Base-by-base conservation (phyloP, 2,329 filamentous ascomycete species). In the Ophiostoma novo-ulmi region DNA sequence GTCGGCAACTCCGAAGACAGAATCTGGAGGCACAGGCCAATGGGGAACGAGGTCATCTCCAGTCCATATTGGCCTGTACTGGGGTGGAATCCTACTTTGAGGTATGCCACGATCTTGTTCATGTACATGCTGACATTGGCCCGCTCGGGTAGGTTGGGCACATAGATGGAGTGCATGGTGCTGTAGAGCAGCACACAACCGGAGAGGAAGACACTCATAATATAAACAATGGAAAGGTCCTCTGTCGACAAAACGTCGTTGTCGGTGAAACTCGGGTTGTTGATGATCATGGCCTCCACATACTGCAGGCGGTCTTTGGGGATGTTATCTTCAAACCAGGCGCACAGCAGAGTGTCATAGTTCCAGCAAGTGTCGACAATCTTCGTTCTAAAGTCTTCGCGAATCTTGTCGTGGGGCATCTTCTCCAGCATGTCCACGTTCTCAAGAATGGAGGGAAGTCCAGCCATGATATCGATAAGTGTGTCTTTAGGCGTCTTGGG, bases 161-260 rank as follows among this genome's bases (percentile, higher is more conserved):
- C 36, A 63, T 20, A 39, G n/a, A 74, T 70, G 5, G 64, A 14
- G 22, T 64, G 68, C 68, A 75, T 72, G 17, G 70, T 69, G 68
- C 48, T 72, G 69, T 74, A 75, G n/a, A 76, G 71, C n/a, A 75
- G 63, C 17, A 76, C 52, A 7, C 71, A 74, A 26, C 65, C 68
- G 20, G 73, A 69, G 69, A 71, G 73, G 65, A 71, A 75, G 35
- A 74, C 66, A 17, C 69, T 55, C 73, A 74, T 73, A 5, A 71
- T 71, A 65, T 75, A 72, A 31, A 74, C 63, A 10, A 73, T 68
- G 22, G 74, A 71, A 22, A 76, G 55, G 38, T 74, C 73, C 31
- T 76, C 73, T 5, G 73, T 73, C 3, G 71, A 61, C 31, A 73
- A 35, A 10, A 67, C 22, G 26, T 48, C 70, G 11, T 69, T 41